phyloP scores from a whole-genome alignment of 345 rosid species.

The Excoecaria agallocha region DNA sequence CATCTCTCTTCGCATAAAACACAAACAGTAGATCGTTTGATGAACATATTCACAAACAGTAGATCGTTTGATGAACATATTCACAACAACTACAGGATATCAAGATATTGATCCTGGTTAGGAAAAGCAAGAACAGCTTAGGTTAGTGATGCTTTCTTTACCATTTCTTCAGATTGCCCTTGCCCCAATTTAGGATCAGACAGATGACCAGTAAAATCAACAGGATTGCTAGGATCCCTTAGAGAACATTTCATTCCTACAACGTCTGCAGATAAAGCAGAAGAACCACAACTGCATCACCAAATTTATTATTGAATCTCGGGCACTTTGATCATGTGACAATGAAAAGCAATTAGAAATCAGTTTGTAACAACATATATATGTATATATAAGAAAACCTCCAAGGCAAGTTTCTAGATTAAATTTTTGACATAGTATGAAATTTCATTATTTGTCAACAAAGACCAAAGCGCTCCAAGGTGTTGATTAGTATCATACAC shows the following conservation, averaged over 20 bases:
- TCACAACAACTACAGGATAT: neutral
- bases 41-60: neutral
- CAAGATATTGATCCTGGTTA: neutral
- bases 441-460: neutral
- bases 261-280: constrained; percentile 29
- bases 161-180: constrained; percentile 28
- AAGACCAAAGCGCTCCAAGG: too few relatives aligned
- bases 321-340: neutral
- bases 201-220: constrained; percentile 34
- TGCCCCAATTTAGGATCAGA: constrained; percentile 11
- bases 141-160: constrained; percentile 4
- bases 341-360: neutral
- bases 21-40: neutral
- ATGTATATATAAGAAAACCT: neutral
- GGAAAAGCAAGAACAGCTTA: neutral
- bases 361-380: neutral
- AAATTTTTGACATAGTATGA: neutral
- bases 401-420: neutral
- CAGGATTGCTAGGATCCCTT: constrained; percentile 8
- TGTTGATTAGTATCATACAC: neutral
- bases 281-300: constrained; percentile 1
- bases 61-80: neutral
- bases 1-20: constrained; percentile 23
- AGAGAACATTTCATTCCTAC: constrained; percentile 20
- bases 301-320: neutral